Base-by-base conservation (phyloP, 805 yeast genomes). In the Millerago galiae region DNA sequence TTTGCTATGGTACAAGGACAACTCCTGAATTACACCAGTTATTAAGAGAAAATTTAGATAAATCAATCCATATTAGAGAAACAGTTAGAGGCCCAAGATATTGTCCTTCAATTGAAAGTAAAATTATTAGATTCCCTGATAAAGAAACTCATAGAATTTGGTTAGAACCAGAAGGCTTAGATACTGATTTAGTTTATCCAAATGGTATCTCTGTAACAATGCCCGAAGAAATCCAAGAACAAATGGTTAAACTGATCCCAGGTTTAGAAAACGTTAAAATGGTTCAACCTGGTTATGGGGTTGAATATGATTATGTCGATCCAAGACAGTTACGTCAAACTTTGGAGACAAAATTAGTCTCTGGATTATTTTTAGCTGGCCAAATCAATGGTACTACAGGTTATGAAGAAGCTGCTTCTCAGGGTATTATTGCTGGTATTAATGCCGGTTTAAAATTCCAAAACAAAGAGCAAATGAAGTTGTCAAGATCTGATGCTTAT, bases 361-460 rank as follows among this genome's bases (percentile, higher is more conserved):
- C 71, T 10, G 97, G 97, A 0, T 63, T 93, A 30, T 93, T 66
- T 59, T 67, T 93, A 35, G 99, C 99, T 0, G 99, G 99, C 2
- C 99, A 93, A 61, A 93, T 93, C 34, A 93, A 93, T 58, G 99
- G 99, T 28, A 93, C 99, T 0, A 93, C 99, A 0, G 99, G 99
- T 0, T 93, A 93, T 55, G 99, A 93, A 65, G 99, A 93, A 60
- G 99, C 99, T 0, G 96, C 96, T 3, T 84, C 98, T 0, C 99
- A 93, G 57, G 99, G 99, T 1, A 72, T 88, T 41, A 66, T 93
- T 35, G 99, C 99, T 1, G 99, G 99, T 9, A 81, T 90, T 32
- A 93, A 93, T 61, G 97, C 99, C 0, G 96, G 96, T 0, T 66
- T 88, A 21, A 54, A 79, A 0, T 58, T 62, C 11, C 56, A 54